Percentiles rank a stretch among this genome's conserved stretches.
Evolutionary conservation across 2,329 filamentous ascomycete species (phyloP).

Genomic region (Arthrobotrys conoides): DNA sequence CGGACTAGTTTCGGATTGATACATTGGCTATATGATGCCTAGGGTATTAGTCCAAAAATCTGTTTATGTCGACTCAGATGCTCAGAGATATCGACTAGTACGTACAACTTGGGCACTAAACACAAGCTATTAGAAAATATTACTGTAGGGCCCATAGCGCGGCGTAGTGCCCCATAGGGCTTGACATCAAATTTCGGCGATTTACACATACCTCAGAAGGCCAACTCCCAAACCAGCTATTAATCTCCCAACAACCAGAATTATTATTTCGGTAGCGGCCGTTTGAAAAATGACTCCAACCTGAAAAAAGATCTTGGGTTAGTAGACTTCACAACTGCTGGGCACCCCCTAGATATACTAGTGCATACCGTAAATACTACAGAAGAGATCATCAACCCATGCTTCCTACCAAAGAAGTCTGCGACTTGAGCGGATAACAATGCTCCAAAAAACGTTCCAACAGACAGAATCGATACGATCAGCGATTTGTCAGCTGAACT

Average conservation of each 20-base stretch:
- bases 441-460: slow-evolving; percentile 78
- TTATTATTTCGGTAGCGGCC: slow-evolving; percentile 65
- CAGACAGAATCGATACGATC: slow-evolving; percentile 85
- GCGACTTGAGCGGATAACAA: slow-evolving; percentile 44
- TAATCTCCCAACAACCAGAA: slow-evolving; percentile 42
- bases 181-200: too few relatives aligned
- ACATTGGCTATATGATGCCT: slow-evolving; percentile 68
- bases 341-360: neutral
- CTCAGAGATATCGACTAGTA: neutral
- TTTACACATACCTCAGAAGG: slow-evolving; percentile 35
- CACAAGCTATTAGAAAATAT: neutral
- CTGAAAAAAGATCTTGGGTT: neutral
- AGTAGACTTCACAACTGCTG: neutral
- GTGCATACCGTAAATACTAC: slow-evolving; percentile 30
- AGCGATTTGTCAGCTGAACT: slow-evolving; percentile 76
- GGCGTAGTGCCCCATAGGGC: too few relatives aligned
- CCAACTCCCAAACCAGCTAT: slow-evolving; percentile 43
- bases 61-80: too few relatives aligned
- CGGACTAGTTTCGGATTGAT: slow-evolving; percentile 85
- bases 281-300: slow-evolving; percentile 80
- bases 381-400: slow-evolving; percentile 46
- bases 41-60: neutral
- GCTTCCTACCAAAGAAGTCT: slow-evolving; percentile 42
- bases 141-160: too few relatives aligned
- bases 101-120: slow-evolving; percentile 72